Evolutionary conservation across 495 filamentous ascomycete species (phyloP).

Genomic region (Achaetomiella virescens): DNA sequence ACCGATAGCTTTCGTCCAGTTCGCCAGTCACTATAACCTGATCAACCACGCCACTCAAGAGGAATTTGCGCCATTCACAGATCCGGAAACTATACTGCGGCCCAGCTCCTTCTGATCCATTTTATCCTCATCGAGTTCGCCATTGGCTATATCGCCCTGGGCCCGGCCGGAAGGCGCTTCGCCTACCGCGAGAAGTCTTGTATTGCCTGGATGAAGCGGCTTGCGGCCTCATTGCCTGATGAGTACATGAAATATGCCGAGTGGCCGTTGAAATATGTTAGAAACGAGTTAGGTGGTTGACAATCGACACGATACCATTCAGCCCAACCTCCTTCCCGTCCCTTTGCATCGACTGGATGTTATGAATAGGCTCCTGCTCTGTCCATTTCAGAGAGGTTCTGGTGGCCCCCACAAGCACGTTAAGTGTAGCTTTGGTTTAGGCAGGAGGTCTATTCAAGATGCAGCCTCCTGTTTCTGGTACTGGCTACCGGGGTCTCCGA

Average conservation of each 20-base stretch:
- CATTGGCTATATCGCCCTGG: slow-evolving; percentile 20
- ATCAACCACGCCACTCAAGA: slow-evolving; percentile 23
- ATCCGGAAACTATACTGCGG: slow-evolving; percentile 38
- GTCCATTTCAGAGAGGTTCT: too few relatives aligned
- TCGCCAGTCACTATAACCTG: slow-evolving; percentile 15
- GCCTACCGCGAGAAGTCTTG: slow-evolving; percentile 15
- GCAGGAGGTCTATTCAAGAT: too few relatives aligned
- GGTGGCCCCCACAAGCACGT: too few relatives aligned
- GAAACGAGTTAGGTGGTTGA: too few relatives aligned
- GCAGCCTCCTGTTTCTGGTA: too few relatives aligned
- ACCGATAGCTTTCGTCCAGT: slow-evolving; percentile 19
- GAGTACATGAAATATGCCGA: slow-evolving; percentile 17
- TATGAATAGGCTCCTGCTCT: too few relatives aligned
- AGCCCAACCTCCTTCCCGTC: too few relatives aligned
- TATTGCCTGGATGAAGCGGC: slow-evolving; percentile 18
- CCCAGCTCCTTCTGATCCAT: slow-evolving; percentile 46
- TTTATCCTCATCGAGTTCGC: slow-evolving; percentile 34
- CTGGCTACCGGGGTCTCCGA: too few relatives aligned
- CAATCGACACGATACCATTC: too few relatives aligned
- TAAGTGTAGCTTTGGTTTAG: too few relatives aligned
- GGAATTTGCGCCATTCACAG: slow-evolving; percentile 42
- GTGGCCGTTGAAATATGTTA: slow-evolving; percentile 20
- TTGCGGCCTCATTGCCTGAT: slow-evolving; percentile 12
- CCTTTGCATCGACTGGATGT: too few relatives aligned
- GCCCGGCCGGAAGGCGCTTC: slow-evolving; percentile 7